Evolutionary conservation across 2,329 filamentous ascomycete genomes (phyloP), one percentile per base, ranked within the genome.

Genomic region (Parastagonospora avenae): DNA sequence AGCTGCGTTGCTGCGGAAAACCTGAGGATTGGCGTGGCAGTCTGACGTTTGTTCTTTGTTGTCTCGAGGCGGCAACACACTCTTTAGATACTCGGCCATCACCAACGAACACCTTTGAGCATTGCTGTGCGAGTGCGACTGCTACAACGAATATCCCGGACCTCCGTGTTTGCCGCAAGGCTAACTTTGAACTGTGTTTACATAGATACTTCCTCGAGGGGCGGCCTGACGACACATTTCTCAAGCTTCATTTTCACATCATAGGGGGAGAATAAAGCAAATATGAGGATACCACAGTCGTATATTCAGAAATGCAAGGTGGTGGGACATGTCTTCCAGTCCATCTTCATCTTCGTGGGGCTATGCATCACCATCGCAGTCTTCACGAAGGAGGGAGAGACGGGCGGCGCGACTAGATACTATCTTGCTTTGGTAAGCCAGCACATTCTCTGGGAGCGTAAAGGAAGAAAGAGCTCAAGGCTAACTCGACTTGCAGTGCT

Each of bases 301-400:
- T 75, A 79, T 59, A 73, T 82, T 28, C 81, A 83, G 57, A 79
- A 81, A 64, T 78, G 77, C 62, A 87, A 86, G 70, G 80, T 80
- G 38, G 72, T 77, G 36, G 68, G 82, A 33, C 84, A 87, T 67
- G 76, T 75, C 37, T 64, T 77, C 40, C 84, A 86, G 63, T 77
- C 69, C 9, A 68, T 85, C 36, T 70, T 84, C 52, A 81, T 85
- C 56, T 85, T 86, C 69, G 68, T 86, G 27, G 80, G 77, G 37
- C 82, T 79, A 75, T 82, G 79, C 46, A 71, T 86, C 42, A 82
- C 82, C 9, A 79, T 87, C 49, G 80, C 82, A 4, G 77, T 86
- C 11, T 78, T 85, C 65, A 83, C 81, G 4, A 82, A 82, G 60
- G 72, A 73, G 29, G 82, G 79, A 37, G 71, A 72, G 2, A 80